A percentile compares a stretch with the other conserved stretches of the same genome.
Conservation (phyloP, 257 asterid genomes). For the Plantago elongata region DNA sequence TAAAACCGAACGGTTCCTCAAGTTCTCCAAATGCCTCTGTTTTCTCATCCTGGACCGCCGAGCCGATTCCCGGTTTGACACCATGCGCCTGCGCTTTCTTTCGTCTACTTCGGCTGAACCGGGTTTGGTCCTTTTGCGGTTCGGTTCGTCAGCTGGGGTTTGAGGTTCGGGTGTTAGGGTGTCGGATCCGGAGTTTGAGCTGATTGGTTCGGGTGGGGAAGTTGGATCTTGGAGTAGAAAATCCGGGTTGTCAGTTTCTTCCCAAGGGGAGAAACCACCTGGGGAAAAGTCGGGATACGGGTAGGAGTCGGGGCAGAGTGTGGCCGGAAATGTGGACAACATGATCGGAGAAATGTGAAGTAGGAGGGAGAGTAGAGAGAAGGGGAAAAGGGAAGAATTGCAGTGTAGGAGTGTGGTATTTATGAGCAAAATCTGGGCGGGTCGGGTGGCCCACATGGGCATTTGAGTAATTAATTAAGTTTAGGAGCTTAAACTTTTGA, state of each 20-base stretch:
- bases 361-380: slow-evolving; percentile 24
- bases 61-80: slow-evolving; percentile 58
- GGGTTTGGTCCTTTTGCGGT: slow-evolving; percentile 16
- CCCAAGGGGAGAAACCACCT: slow-evolving; percentile 40
- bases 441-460: slow-evolving; percentile 25
- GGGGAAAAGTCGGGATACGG: slow-evolving; percentile 28
- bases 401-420: slow-evolving; percentile 32
- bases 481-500: not conserved
- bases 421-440: slow-evolving; percentile 12
- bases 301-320: slow-evolving; percentile 23
- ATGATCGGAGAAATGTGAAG: slow-evolving; percentile 26
- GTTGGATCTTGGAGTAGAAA: slow-evolving; percentile 16
- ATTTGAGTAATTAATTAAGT: slow-evolving; percentile 17
- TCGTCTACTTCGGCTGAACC: slow-evolving; percentile 33
- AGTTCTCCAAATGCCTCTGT: slow-evolving; percentile 51
- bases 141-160: slow-evolving; percentile 26
- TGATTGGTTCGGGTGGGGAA: slow-evolving; percentile 31
- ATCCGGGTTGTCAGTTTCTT: slow-evolving; percentile 29
- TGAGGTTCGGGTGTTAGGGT: slow-evolving; percentile 13
- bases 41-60: slow-evolving; percentile 52
- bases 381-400: slow-evolving; percentile 33
- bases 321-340: not conserved
- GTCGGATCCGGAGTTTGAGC: slow-evolving; percentile 35
- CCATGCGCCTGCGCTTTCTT: slow-evolving; percentile 47
- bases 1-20: slow-evolving; percentile 40